These are phyloP conservation scores for Croton laevigatus DNA, from an alignment of 441 rosid genomes.

Conservation along the genomic window DNA sequence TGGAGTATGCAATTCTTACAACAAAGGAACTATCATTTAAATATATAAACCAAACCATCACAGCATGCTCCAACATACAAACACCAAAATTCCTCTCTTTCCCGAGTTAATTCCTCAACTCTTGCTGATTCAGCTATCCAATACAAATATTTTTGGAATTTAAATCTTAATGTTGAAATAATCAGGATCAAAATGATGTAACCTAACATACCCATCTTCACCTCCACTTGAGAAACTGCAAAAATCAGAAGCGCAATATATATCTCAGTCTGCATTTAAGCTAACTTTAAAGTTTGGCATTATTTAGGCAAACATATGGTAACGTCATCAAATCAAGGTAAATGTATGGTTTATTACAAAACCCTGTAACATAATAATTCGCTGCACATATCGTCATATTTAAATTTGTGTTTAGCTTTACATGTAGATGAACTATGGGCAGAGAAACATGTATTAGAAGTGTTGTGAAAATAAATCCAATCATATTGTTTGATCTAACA, in stretches of 20 bases:
- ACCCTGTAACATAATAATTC: no score
- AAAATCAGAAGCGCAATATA: constrained; percentile 3
- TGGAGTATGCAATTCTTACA: no score
- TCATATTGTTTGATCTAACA: no score
- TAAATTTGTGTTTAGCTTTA: no score
- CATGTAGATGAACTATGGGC: no score
- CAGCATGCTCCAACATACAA: background rate
- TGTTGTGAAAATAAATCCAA: no score
- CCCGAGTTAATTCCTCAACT: background rate
- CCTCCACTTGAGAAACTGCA: constrained; percentile 90
- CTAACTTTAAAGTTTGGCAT: background rate
- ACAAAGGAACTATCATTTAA: no score
- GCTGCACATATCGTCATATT: no score
- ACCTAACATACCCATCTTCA: constrained; percentile 90
- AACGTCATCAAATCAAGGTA: background rate
- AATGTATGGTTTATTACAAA: no score
- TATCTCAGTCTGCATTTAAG: background rate
- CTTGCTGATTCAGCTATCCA: background rate
- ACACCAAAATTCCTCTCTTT: background rate
- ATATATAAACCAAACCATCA: background rate
- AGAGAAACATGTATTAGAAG: no score
- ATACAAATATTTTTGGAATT: constrained; percentile 9
- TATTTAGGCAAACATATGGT: background rate
- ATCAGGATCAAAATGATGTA: constrained; percentile 88
- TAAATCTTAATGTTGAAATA: constrained; percentile 77